Conservation (phyloP, 2,329 filamentous ascomycete genomes). For the Trichoderma endophyticum region DNA sequence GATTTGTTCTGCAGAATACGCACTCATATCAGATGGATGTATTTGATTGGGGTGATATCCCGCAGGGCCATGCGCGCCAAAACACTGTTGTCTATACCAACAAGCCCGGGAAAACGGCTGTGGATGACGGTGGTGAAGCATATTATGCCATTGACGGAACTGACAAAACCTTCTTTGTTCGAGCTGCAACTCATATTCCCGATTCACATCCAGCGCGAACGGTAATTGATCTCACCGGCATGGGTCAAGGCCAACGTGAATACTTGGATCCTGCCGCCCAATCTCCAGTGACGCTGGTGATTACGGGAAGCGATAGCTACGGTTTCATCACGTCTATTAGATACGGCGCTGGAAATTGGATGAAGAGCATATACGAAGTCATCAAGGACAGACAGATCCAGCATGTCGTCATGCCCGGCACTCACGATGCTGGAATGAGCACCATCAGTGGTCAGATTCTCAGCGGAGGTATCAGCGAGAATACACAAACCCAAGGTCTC, state of each 20-base stretch:
- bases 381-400: constrained; percentile 40
- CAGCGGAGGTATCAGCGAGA: constrained; percentile 36
- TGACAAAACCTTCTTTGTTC: constrained; percentile 30
- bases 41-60: constrained; percentile 34
- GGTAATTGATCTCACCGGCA: constrained; percentile 31
- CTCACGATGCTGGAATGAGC: constrained; percentile 50
- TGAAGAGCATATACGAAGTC: constrained; percentile 31
- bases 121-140: constrained; percentile 32
- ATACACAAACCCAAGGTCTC: constrained; percentile 45
- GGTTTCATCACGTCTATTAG: constrained; percentile 33
- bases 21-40: constrained; percentile 33
- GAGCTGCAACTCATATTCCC: constrained; percentile 31
- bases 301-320: constrained; percentile 34
- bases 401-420: constrained; percentile 46
- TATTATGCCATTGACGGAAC: constrained; percentile 33
- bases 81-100: constrained; percentile 29
- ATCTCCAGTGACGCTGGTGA: constrained; percentile 33
- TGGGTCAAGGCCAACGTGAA: constrained; percentile 34
- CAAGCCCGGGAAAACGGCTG: constrained; percentile 18
- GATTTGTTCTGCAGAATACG: constrained; percentile 27
- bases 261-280: constrained; percentile 32
- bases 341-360: constrained; percentile 32
- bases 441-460: constrained; percentile 35
- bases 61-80: constrained; percentile 32
- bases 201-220: constrained; percentile 27